These are phyloP conservation scores for Testicularia cyperi DNA, from an alignment of 1,284 basidiomycete genomes.

Conservation along the genomic window DNA sequence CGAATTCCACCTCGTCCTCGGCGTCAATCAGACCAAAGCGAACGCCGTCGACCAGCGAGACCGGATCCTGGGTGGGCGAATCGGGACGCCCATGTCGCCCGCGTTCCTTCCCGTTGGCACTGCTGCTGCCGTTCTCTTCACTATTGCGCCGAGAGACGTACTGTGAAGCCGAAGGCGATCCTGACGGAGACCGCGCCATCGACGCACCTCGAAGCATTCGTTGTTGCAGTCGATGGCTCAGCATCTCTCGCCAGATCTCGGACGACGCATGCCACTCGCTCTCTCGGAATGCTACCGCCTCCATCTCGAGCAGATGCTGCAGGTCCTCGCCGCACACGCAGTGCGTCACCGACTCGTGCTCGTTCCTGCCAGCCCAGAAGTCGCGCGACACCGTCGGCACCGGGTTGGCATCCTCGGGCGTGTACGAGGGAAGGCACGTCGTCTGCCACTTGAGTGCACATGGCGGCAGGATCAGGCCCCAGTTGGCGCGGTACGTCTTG, in stretches of 20 bases:
- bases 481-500: constrained; percentile 17
- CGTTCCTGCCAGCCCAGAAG: constrained; percentile 35
- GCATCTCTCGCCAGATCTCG: constrained; percentile 36
- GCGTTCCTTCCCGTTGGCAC: not conserved
- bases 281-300: constrained; percentile 23
- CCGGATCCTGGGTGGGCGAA: not conserved
- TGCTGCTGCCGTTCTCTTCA: constrained; percentile 6
- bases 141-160: constrained; percentile 12
- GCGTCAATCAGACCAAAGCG: constrained; percentile 27
- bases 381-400: constrained; percentile 37
- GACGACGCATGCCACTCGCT: constrained; percentile 25
- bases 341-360: constrained; percentile 36
- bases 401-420: constrained; percentile 30
- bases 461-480: constrained; percentile 33
- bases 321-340: constrained; percentile 43
- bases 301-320: constrained; percentile 29
- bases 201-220: constrained; percentile 6
- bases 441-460: constrained; percentile 38
- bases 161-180: constrained; percentile 10
- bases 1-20: constrained; percentile 39
- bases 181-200: constrained; percentile 5
- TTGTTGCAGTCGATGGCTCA: constrained; percentile 24
- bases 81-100: constrained; percentile 4
- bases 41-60: constrained; percentile 7
- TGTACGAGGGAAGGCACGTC: constrained; percentile 35